phyloP scores from a whole-genome alignment of 192 early-diverging fungal species.

The Entrophospora sp. region DNA sequence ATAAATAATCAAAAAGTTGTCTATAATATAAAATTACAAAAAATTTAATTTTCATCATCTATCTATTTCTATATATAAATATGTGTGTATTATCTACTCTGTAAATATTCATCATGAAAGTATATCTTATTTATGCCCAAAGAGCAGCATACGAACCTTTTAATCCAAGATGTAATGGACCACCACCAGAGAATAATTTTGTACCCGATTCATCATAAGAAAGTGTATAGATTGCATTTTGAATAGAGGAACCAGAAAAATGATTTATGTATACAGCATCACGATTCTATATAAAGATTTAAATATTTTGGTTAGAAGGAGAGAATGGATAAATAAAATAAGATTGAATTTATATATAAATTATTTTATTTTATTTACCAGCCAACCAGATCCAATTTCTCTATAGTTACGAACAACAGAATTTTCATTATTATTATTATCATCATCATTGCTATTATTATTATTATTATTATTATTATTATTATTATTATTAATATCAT shows the following conservation, averaged over 20 bases:
- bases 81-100: too few species aligned
- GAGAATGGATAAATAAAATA: too few species aligned
- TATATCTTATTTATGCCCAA: conserved; percentile 30
- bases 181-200: conserved; percentile 53
- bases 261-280: conserved; percentile 36
- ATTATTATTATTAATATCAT: too few species aligned
- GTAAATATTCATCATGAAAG: too few species aligned
- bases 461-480: too few species aligned
- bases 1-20: too few species aligned
- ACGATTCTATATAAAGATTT: conserved; percentile 21
- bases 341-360: too few species aligned
- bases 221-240: conserved; percentile 56
- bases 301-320: background rate
- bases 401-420: conserved; percentile 13
- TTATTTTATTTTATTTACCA: conserved; percentile 19
- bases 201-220: conserved; percentile 36
- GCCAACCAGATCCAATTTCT: conserved; percentile 41
- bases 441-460: too few species aligned
- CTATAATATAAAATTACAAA: too few species aligned
- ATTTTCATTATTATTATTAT: too few species aligned
- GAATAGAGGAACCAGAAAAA: conserved; percentile 40
- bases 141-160: conserved; percentile 32
- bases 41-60: too few species aligned
- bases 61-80: too few species aligned
- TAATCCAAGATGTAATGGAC: conserved; percentile 40